A percentile compares a stretch with the other conserved stretches of the same genome.
These are phyloP conservation scores for Penicillium aurantiogriseum DNA, from an alignment of 2,329 filamentous ascomycete species.

Conservation along the genomic window DNA sequence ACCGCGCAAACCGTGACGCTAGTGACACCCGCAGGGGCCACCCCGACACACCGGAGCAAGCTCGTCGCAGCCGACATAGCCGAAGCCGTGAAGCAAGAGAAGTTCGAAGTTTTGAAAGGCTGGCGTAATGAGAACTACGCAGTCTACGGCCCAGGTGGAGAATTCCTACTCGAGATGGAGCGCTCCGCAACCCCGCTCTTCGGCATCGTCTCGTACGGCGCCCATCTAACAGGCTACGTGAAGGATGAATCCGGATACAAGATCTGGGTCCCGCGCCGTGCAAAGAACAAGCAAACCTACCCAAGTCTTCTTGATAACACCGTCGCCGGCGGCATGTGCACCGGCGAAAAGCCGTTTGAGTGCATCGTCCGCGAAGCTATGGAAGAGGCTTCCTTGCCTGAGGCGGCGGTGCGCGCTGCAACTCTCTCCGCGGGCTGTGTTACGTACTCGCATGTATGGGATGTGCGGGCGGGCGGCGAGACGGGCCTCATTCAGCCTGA, in stretches of 20 bases:
- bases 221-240: constrained; percentile 77
- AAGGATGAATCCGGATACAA: constrained; percentile 58
- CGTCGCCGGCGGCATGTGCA: constrained; percentile 80
- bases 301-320: constrained; percentile 93
- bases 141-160: constrained; percentile 62
- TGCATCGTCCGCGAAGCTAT: constrained; percentile 80
- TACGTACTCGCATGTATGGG: constrained; percentile 81
- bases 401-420: constrained; percentile 61
- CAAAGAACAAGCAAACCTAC: constrained; percentile 79
- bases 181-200: constrained; percentile 71
- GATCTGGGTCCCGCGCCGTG: constrained; percentile 80
- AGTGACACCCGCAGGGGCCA: constrained; percentile 53
- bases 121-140: constrained; percentile 83
- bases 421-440: constrained; percentile 66
- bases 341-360: constrained; percentile 76
- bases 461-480: constrained; percentile 74
- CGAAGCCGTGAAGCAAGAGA: constrained; percentile 67
- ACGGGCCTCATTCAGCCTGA: constrained; percentile 82
- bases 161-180: constrained; percentile 71
- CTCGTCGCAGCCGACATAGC: constrained; percentile 57
- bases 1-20: constrained; percentile 62
- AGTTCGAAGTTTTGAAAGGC: constrained; percentile 71
- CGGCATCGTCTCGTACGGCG: constrained; percentile 73
- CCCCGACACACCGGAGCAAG: constrained; percentile 62
- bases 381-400: constrained; percentile 83